Evolutionary conservation across 192 early-diverging fungal genomes (phyloP).

Genomic region (Coemansia sp.): DNA sequence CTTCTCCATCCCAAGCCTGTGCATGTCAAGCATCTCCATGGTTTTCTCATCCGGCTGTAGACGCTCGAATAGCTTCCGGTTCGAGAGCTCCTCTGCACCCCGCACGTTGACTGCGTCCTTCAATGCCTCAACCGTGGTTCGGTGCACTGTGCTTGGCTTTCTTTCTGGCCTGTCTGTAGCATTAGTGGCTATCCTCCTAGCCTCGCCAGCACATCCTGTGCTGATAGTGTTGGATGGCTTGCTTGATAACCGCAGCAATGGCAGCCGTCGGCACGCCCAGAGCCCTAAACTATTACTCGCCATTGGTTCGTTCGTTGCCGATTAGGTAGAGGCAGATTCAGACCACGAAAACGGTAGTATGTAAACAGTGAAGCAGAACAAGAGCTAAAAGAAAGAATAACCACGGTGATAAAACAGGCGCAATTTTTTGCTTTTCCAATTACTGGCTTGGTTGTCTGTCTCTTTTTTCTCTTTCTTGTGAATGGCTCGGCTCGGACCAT

Average conservation of each 20-base stretch:
- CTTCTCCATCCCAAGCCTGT: constrained; percentile 44
- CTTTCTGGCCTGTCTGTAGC: not conserved
- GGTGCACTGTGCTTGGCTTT: constrained; percentile 12
- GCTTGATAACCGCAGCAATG: not conserved
- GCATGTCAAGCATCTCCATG: constrained; percentile 46
- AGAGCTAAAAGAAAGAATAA: too few species aligned
- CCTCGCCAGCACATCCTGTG: not conserved
- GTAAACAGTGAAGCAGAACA: not conserved
- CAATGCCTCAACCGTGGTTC: constrained; percentile 35
- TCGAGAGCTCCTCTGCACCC: constrained; percentile 24
- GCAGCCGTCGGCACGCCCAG: not conserved
- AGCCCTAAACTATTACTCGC: not conserved
- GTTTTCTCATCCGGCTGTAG: constrained; percentile 36
- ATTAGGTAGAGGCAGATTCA: not conserved
- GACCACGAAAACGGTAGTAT: not conserved
- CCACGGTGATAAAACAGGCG: too few species aligned
- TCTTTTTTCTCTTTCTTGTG: too few species aligned
- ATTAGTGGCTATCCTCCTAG: not conserved
- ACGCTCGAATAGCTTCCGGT: constrained; percentile 45
- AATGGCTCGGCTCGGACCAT: too few species aligned
- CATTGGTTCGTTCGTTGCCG: not conserved
- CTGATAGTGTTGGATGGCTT: not conserved
- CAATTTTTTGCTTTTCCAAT: too few species aligned
- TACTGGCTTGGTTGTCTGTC: too few species aligned
- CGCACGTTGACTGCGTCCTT: constrained; percentile 13